Conservation (phyloP, 768 basidiomycete genomes). For the Flagelloscypha sp. region DNA sequence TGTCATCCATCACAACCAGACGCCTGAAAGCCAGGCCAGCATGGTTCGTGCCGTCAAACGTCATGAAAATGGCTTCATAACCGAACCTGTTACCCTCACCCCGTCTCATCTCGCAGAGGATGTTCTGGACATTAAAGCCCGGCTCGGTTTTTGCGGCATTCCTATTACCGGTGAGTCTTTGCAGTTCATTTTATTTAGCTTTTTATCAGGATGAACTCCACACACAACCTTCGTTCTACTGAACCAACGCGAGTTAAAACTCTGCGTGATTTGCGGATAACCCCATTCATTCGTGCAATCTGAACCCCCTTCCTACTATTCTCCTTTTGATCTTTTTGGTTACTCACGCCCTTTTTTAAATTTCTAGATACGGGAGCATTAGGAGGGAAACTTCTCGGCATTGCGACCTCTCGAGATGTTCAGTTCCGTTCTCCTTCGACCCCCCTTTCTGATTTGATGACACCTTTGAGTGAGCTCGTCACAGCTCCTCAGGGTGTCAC, state of each 20-base stretch:
- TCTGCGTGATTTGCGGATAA: slow-evolving; percentile 70
- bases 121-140: slow-evolving; percentile 87
- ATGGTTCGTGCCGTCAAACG: slow-evolving; percentile 98
- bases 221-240: slow-evolving; percentile 86
- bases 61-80: slow-evolving; percentile 98
- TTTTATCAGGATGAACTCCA: slow-evolving; percentile 36
- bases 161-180: slow-evolving; percentile 87
- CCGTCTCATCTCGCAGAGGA: slow-evolving; percentile 75
- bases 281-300: slow-evolving; percentile 21
- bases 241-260: slow-evolving; percentile 53
- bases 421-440: slow-evolving; percentile 75
- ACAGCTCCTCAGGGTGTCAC: slow-evolving; percentile 86
- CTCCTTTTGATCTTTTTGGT: slow-evolving; percentile 6
- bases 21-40: slow-evolving; percentile 76
- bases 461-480: slow-evolving; percentile 73
- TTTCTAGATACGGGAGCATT: slow-evolving; percentile 74
- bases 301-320: slow-evolving; percentile 23
- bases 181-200: slow-evolving; percentile 4
- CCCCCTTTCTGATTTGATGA: slow-evolving; percentile 81
- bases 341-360: slow-evolving; percentile 17
- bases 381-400: slow-evolving; percentile 90
- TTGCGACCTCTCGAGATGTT: slow-evolving; percentile 92
- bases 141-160: slow-evolving; percentile 91
- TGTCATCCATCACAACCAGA: slow-evolving; percentile 96
- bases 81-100: slow-evolving; percentile 84